Base-by-base conservation (phyloP, 2,329 filamentous ascomycete species). In the Ophiostoma tasmaniense region DNA sequence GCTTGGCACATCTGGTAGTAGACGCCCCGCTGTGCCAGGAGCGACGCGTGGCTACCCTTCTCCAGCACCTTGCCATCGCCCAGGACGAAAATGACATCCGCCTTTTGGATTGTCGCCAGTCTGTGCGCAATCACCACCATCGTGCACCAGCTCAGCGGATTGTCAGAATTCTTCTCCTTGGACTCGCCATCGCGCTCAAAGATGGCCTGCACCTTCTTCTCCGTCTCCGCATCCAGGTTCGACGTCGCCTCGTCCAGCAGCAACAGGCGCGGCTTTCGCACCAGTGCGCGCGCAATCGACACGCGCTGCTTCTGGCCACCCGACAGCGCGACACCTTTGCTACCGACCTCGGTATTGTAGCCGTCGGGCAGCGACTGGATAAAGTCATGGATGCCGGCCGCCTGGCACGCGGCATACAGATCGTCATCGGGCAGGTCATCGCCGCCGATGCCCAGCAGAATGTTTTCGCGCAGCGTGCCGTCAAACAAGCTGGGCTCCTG, bases 351-450 rank as follows among this genome's bases (percentile, higher is more conserved):
- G n/a, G 72, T 70, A 39, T 64, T 37, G 67, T 73, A 71, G 28
- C 72, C 72, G 14, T 71, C 64, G 30, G 89, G 87, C 1, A 92
- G 80, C 5, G 84, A 87, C 45, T 82, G 78, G 73, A 92, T 87
- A 76, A 92, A 92, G 42, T 90, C 89, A 75, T 90, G 84, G 69
- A 91, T 87, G 42, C 87, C 89, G 10, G 89, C 89, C 72, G 86
- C 84, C 69, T 81, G 81, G 71, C 84, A 87, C 33, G 79, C 83
- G 1, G 67, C 66, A n/a, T 81, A 78, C 74, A 85, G 80, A 2
- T 87, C 76, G 66, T 81, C 77, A 66, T 81, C 82, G 55, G 25
- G 25, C 11, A 61, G 55, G 0, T 33, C 17, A 2, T 86, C 82
- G 0, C 80, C 64, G 0, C 71, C 69, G 10, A 77, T 72, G 3